phyloP scores from a whole-genome alignment of 2,329 filamentous ascomycete species.

The Colletotrichum sp. region DNA sequence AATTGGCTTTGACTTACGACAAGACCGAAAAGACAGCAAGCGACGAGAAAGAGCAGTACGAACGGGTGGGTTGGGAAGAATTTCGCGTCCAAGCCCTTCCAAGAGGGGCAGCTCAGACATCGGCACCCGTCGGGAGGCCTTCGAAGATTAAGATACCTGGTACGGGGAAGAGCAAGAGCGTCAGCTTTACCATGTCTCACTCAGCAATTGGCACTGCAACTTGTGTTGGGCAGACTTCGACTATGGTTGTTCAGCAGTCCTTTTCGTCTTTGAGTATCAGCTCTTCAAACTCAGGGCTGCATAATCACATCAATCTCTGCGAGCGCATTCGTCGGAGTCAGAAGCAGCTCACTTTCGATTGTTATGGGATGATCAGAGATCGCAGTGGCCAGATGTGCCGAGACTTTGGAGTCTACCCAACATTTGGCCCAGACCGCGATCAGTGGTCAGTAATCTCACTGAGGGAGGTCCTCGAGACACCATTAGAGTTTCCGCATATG shows the following conservation, averaged over 20 bases:
- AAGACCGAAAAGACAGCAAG: background rate
- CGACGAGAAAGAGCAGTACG: fast-evolving
- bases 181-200: background rate
- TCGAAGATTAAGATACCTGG: background rate
- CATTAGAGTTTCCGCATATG: too few relatives aligned
- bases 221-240: background rate
- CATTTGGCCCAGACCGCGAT: background rate
- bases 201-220: background rate
- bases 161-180: background rate
- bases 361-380: conserved; percentile 4
- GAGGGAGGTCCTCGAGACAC: conserved; percentile 1
- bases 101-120: fast-evolving
- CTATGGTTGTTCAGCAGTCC: background rate
- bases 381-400: background rate
- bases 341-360: background rate
- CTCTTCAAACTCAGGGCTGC: fast-evolving
- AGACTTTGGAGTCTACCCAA: background rate
- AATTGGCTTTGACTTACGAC: background rate
- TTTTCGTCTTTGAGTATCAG: fast-evolving
- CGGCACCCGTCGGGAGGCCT: fast-evolving
- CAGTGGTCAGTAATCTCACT: conserved; percentile 13
- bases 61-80: background rate
- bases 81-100: fast-evolving
- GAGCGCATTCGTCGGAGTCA: background rate
- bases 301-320: background rate